These are phyloP conservation scores for Tirmania nivea DNA, from an alignment of 495 filamentous ascomycete genomes.

Conservation along the genomic window DNA sequence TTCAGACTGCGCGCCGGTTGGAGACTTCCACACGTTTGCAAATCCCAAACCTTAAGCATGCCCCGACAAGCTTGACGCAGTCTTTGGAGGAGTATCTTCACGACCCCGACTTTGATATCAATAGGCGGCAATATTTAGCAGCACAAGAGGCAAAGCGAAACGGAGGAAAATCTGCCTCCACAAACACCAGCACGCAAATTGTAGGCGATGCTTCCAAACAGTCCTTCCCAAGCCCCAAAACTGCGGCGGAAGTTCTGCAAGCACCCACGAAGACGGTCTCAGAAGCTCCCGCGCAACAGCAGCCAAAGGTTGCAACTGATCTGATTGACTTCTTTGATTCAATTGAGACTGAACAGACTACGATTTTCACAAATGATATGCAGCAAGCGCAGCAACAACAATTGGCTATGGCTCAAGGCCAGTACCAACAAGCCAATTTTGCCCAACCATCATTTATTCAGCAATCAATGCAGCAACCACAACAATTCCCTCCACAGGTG, in stretches of 20 bases:
- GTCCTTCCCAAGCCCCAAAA: constrained; percentile 11
- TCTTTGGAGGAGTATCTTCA: constrained; percentile 89
- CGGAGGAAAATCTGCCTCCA: constrained; percentile 23
- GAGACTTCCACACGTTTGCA: constrained; percentile 80
- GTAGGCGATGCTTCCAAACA: constrained; percentile 1
- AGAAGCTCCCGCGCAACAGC: constrained; percentile 14
- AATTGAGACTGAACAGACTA: constrained; percentile 78
- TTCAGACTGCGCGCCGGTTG: constrained; percentile 67
- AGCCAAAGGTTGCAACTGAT: constrained; percentile 30
- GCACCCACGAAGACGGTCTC: constrained; percentile 10
- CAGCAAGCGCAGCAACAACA: constrained; percentile 22
- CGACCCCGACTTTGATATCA: constrained; percentile 88
- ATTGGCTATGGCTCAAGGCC: constrained; percentile 18
- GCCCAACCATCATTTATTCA: constrained; percentile 16
- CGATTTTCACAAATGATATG: constrained; percentile 31
- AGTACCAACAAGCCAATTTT: constrained; percentile 25
- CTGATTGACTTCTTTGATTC: constrained; percentile 98
- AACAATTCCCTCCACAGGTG: constrained; percentile 31
- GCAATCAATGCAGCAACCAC: constrained; percentile 6
- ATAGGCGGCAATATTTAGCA: constrained; percentile 72
- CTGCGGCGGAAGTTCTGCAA: constrained; percentile 5
- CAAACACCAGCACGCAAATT: not conserved
- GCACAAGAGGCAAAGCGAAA: constrained; percentile 62
- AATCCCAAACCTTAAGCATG: constrained; percentile 94
- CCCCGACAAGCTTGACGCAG: constrained; percentile 68